A percentile compares a stretch with the other conserved stretches of the same genome.
phyloP scores from a whole-genome alignment of 2,329 filamentous ascomycete species.

The Aspergillus chevalieri region DNA sequence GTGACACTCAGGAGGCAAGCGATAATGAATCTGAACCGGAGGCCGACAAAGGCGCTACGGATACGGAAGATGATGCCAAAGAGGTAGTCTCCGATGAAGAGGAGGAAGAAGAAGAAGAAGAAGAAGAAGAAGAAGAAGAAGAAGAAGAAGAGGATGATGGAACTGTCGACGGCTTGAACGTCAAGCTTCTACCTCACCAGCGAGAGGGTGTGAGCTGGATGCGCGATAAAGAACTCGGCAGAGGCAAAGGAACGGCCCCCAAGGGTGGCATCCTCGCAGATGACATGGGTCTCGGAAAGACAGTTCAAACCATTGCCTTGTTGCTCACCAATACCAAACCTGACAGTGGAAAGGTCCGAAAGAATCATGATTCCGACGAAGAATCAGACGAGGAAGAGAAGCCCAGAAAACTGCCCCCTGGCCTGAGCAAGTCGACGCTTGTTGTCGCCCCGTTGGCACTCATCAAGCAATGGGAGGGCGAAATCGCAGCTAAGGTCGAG shows the following conservation, averaged over 20 bases:
- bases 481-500: slow-evolving; percentile 77
- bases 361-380: slow-evolving; percentile 50
- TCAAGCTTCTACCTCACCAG: slow-evolving; percentile 88
- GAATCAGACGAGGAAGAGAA: slow-evolving; percentile 34
- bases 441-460: slow-evolving; percentile 89
- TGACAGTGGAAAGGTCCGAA: slow-evolving; percentile 14
- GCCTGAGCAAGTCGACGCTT: slow-evolving; percentile 71
- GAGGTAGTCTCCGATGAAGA: slow-evolving; percentile 18
- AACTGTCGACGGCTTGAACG: slow-evolving; percentile 71
- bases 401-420: slow-evolving; percentile 54
- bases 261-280: slow-evolving; percentile 94
- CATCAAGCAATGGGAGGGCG: slow-evolving; percentile 94
- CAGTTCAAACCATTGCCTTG: slow-evolving; percentile 83
- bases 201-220: slow-evolving; percentile 94
- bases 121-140: slow-evolving; percentile 39
- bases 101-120: slow-evolving; percentile 30
- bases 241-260: slow-evolving; percentile 68
- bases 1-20: slow-evolving; percentile 30
- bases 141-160: slow-evolving; percentile 55
- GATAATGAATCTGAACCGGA: slow-evolving; percentile 55
- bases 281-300: slow-evolving; percentile 94
- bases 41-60: slow-evolving; percentile 44
- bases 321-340: slow-evolving; percentile 77
- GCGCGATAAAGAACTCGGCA: slow-evolving; percentile 82
- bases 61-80: slow-evolving; percentile 25